These are phyloP conservation scores for Vitis labrusca DNA, from an alignment of 164 flowering plant species.

Conservation along the genomic window DNA sequence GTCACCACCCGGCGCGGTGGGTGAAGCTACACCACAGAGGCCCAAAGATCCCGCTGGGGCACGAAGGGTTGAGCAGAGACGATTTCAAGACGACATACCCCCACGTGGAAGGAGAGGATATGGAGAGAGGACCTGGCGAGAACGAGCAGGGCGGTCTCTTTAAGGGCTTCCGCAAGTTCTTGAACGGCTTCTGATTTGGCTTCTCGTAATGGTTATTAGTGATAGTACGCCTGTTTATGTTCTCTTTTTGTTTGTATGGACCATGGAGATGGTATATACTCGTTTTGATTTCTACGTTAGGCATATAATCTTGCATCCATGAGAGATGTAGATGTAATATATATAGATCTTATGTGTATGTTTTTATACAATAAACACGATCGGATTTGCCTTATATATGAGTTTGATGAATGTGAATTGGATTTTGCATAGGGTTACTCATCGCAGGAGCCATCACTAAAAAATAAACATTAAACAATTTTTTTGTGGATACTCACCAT, in stretches of 20 bases:
- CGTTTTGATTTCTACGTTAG: not conserved
- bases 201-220: not conserved
- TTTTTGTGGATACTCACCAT: too few species aligned
- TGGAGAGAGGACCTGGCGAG: conserved; percentile 1
- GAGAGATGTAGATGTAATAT: conserved; percentile 8
- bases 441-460: too few species aligned
- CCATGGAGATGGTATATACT: too few species aligned
- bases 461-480: too few species aligned
- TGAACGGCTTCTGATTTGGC: conserved; percentile 21
- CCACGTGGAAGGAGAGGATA: conserved; percentile 1
- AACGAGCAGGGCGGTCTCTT: too few species aligned
- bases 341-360: not conserved
- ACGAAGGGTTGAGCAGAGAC: too few species aligned
- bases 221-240: not conserved
- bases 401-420: too few species aligned
- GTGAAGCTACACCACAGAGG: too few species aligned
- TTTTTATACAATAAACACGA: not conserved
- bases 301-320: conserved; percentile 19
- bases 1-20: conserved; percentile 21
- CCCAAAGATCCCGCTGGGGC: too few species aligned
- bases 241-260: not conserved
- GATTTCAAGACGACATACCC: too few species aligned
- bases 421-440: too few species aligned
- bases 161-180: conserved; percentile 31
- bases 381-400: too few species aligned